Evolutionary conservation across 2,329 filamentous ascomycete genomes (phyloP).

Genomic region (Rhynchosporium secalis): DNA sequence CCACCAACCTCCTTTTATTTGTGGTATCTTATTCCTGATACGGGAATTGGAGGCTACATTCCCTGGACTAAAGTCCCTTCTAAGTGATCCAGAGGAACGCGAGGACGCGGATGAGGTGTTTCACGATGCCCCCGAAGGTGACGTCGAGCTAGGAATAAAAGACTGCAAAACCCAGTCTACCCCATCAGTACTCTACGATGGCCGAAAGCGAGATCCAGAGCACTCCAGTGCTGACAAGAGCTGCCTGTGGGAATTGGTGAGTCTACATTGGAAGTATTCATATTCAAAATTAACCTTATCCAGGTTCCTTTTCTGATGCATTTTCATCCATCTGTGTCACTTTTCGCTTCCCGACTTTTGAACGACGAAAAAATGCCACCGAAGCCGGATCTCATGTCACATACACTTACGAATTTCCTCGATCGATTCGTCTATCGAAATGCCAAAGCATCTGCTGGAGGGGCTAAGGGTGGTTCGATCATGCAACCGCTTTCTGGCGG

Average conservation of each 20-base stretch:
- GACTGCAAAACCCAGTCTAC: background rate
- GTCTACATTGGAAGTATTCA: conserved; percentile 31
- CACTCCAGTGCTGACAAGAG: conserved; percentile 90
- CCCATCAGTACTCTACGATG: conserved; percentile 63
- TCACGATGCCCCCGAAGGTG: conserved; percentile 62
- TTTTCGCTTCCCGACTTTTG: conserved; percentile 75
- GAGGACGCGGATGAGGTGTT: conserved; percentile 64
- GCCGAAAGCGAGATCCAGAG: conserved; percentile 86
- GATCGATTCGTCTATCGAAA: conserved; percentile 99
- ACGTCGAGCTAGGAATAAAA: conserved; percentile 39
- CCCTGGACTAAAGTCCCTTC: conserved; percentile 73
- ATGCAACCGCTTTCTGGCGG: conserved; percentile 87
- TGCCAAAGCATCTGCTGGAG: conserved; percentile 66
- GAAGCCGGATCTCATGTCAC: conserved; percentile 87
- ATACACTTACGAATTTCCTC: conserved; percentile 91
- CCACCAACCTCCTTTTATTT: conserved; percentile 90
- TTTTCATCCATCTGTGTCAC: conserved; percentile 88
- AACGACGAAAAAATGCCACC: conserved; percentile 69
- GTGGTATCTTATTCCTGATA: conserved; percentile 87
- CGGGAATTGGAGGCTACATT: conserved; percentile 78
- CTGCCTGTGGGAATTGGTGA: conserved; percentile 88
- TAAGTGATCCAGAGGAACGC: conserved; percentile 77
- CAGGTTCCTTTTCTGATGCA: conserved; percentile 70
- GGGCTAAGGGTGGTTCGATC: conserved; percentile 78
- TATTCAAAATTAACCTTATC: conserved; percentile 22